Evolutionary conservation across 2,329 filamentous ascomycete species (phyloP).

Genomic region (Botryotinia narcissicola): DNA sequence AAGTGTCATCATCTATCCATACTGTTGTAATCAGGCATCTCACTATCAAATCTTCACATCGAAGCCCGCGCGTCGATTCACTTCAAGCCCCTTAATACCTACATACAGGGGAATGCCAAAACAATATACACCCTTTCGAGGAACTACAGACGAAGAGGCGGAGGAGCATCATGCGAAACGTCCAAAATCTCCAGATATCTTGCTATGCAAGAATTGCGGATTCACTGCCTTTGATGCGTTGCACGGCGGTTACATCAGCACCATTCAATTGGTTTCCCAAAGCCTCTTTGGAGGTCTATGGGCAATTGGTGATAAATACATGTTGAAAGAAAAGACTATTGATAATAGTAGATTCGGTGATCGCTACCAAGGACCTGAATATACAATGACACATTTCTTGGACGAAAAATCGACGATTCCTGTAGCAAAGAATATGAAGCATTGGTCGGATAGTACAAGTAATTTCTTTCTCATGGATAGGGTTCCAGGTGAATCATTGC

Average conservation of each 20-base stretch:
- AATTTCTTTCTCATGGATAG: not conserved
- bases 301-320: not conserved
- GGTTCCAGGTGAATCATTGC: not conserved
- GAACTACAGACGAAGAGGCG: not conserved
- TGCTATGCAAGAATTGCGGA: not conserved
- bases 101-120: not conserved
- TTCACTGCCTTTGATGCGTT: rapidly evolving
- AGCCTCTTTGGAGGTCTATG: not conserved
- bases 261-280: not conserved
- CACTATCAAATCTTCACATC: not conserved
- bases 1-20: not conserved
- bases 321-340: not conserved
- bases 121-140: not conserved
- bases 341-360: no score
- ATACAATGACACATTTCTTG: not conserved
- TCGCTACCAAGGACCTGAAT: not conserved
- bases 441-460: not conserved
- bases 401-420: not conserved
- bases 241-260: not conserved
- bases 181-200: not conserved
- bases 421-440: not conserved
- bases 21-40: not conserved
- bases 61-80: not conserved
- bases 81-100: not conserved
- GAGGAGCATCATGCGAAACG: not conserved